Conservation (phyloP, 805 yeast genomes). For the Lachancea meyersii region DNA sequence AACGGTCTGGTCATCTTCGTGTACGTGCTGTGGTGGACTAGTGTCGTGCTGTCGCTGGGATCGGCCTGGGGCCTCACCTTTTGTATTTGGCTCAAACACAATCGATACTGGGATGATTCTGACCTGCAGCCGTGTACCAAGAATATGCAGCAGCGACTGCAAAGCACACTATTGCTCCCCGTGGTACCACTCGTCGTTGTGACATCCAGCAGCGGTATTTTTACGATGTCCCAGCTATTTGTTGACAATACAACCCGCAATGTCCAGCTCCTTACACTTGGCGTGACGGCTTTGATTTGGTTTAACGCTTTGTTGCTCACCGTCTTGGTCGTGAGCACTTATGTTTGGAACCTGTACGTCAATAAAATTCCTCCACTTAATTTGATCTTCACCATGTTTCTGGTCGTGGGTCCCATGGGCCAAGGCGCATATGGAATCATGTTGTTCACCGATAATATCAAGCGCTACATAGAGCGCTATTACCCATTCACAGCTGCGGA, state of each 20-base stretch:
- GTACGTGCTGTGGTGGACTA: constrained; percentile 73
- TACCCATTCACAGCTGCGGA: constrained; percentile 12
- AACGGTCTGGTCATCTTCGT: constrained; percentile 42
- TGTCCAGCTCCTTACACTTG: constrained; percentile 44
- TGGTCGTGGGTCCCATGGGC: constrained; percentile 80
- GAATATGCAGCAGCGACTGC: constrained; percentile 37
- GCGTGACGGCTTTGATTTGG: constrained; percentile 57
- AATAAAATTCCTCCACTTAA: constrained; percentile 53
- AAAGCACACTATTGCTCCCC: constrained; percentile 60
- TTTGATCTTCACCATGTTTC: constrained; percentile 57
- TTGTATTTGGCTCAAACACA: constrained; percentile 36
- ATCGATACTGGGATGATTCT: constrained; percentile 21
- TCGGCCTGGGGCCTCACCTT: constrained; percentile 60
- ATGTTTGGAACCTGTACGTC: constrained; percentile 52
- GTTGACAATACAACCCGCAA: constrained; percentile 37
- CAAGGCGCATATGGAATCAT: constrained; percentile 73
- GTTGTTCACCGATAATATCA: constrained; percentile 43
- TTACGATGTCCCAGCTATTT: constrained; percentile 38
- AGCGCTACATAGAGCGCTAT: constrained; percentile 19
- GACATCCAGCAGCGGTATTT: constrained; percentile 59
- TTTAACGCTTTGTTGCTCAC: constrained; percentile 61
- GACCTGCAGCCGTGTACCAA: constrained; percentile 5
- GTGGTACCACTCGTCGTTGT: constrained; percentile 77
- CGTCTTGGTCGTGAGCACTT: constrained; percentile 47
- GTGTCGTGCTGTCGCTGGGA: constrained; percentile 45